Conservation (phyloP, 768 basidiomycete genomes). For the Boletus subcaerulescens region DNA sequence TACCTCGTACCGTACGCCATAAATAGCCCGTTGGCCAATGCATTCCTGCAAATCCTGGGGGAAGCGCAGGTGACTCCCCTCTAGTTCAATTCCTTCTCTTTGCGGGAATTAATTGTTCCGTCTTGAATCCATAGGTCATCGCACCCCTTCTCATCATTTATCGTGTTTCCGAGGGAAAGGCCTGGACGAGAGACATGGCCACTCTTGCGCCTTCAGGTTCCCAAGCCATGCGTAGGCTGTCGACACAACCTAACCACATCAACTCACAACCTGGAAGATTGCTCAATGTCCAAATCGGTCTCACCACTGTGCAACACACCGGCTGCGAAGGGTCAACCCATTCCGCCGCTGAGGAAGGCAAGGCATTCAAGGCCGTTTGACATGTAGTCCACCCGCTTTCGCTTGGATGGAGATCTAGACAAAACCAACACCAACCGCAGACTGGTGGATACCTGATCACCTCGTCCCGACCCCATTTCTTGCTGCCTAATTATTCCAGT, state of each 20-base stretch:
- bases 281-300: constrained; percentile 16
- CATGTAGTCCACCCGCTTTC: background rate
- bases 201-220: constrained; percentile 4
- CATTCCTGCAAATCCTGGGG: constrained; percentile 32
- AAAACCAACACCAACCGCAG: background rate
- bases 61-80: constrained; percentile 24
- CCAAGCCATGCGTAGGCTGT: constrained; percentile 11
- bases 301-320: constrained; percentile 3
- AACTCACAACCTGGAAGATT: background rate
- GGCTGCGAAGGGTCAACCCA: constrained; percentile 4
- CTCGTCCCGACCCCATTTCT: background rate
- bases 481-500: background rate
- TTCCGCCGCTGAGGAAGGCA: constrained; percentile 6
- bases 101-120: background rate
- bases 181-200: constrained; percentile 33
- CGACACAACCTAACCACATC: background rate
- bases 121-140: constrained; percentile 35
- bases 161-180: constrained; percentile 45
- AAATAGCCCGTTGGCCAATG: constrained; percentile 23
- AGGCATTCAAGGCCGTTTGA: constrained; percentile 1
- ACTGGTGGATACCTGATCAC: too few species aligned
- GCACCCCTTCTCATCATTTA: constrained; percentile 48
- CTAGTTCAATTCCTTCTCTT: background rate
- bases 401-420: background rate
- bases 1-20: constrained; percentile 31